phyloP scores from a whole-genome alignment of 169 alveolate species.

The Toxoplasma gondii region DNA sequence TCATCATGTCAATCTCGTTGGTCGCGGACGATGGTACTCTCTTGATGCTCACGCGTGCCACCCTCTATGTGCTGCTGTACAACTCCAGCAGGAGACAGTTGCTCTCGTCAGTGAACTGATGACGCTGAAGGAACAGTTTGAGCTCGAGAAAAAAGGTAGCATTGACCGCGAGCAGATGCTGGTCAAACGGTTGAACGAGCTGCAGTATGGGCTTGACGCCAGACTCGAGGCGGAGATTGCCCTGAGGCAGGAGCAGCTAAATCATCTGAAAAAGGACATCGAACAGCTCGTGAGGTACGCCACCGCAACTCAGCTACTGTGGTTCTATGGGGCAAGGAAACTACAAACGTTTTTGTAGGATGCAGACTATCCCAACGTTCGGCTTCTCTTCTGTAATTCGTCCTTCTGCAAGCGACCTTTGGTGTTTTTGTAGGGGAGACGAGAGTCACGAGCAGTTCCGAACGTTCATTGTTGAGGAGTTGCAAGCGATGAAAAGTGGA shows the following conservation, averaged over 20 bases:
- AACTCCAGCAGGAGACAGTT: conserved; percentile 57
- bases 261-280: conserved; percentile 58
- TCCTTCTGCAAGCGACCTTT: not conserved
- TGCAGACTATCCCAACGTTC: not conserved
- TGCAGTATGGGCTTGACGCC: conserved; percentile 61
- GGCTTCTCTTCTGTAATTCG: not conserved
- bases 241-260: conserved; percentile 68
- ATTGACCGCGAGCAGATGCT: conserved; percentile 54
- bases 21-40: not conserved
- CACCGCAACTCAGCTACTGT: not conserved
- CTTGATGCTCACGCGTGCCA: not conserved
- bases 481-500: conserved; percentile 65
- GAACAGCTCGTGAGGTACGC: conserved; percentile 63
- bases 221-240: conserved; percentile 69
- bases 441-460: conserved; percentile 69
- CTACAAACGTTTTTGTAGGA: not conserved
- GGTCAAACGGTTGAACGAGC: conserved; percentile 60
- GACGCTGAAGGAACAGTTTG: conserved; percentile 61
- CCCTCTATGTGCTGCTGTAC: not conserved
- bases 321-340: not conserved
- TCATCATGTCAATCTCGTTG: not conserved
- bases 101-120: conserved; percentile 44
- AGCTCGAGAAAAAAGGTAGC: conserved; percentile 46
- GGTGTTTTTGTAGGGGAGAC: conserved; percentile 53
- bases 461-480: conserved; percentile 63